Evolutionary conservation across 352 stramenopile genomes (phyloP).

Genomic region (Thalassiosira ordinaria): DNA sequence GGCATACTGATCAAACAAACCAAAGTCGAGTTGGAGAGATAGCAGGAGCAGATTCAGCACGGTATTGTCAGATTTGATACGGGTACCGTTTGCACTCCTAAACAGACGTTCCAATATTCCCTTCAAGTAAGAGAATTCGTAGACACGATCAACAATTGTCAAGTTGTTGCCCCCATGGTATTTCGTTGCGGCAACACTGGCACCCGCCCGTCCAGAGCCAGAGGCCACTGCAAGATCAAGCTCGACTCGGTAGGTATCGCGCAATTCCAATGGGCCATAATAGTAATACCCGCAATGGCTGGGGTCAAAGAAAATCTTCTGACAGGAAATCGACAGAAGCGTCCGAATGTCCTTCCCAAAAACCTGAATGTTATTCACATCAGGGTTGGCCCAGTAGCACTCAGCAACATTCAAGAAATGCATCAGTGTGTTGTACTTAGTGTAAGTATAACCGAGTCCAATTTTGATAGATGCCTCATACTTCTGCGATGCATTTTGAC

Average conservation of each 20-base stretch:
- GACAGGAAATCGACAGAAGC: slow-evolving; percentile 59
- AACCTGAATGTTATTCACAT: slow-evolving; percentile 69
- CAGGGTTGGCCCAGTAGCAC: slow-evolving; percentile 67
- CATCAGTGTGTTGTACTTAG: slow-evolving; percentile 76
- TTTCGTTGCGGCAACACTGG: slow-evolving; percentile 42
- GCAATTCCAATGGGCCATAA: slow-evolving; percentile 63
- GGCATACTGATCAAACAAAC: slow-evolving; percentile 62
- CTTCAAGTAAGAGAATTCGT: slow-evolving; percentile 68
- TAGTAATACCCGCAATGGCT: slow-evolving; percentile 62
- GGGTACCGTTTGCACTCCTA: slow-evolving; percentile 33
- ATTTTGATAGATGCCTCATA: slow-evolving; percentile 60
- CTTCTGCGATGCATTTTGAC: slow-evolving; percentile 41
- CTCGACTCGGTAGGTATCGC: slow-evolving; percentile 43
- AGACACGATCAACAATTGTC: slow-evolving; percentile 60
- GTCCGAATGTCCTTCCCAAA: slow-evolving; percentile 72
- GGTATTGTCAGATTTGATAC: slow-evolving; percentile 67
- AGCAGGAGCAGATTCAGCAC: slow-evolving; percentile 68
- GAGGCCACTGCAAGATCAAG: slow-evolving; percentile 62
- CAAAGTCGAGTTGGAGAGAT: slow-evolving; percentile 72
- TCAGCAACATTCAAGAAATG: slow-evolving; percentile 68
- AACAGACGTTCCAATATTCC: slow-evolving; percentile 58
- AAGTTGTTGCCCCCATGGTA: slow-evolving; percentile 42
- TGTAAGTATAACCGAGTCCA: slow-evolving; percentile 62
- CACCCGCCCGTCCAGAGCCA: slow-evolving; percentile 33
- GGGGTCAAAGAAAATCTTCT: slow-evolving; percentile 72